A percentile compares a stretch with the other conserved stretches of the same genome.
These are phyloP conservation scores for Capillidium heterosporum DNA, from an alignment of 371 early-diverging fungal species.

Conservation along the genomic window DNA sequence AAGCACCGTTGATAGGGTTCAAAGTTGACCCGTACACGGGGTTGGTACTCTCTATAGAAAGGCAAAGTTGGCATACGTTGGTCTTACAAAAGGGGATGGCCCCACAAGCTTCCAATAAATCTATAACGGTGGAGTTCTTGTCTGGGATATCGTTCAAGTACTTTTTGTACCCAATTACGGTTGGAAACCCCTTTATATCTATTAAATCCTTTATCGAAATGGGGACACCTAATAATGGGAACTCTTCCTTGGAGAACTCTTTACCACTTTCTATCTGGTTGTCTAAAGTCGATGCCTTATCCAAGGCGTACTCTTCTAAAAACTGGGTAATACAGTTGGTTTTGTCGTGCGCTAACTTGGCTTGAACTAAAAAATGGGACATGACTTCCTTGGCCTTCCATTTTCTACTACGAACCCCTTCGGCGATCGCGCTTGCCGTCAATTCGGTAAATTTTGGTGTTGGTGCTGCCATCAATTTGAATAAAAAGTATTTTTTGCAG, in stretches of 20 bases:
- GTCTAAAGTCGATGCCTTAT: slow-evolving; percentile 1
- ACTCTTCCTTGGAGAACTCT: background rate
- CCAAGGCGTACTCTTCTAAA: slow-evolving; percentile 1
- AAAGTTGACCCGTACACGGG: slow-evolving; percentile 5
- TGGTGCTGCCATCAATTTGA: too few relatives aligned
- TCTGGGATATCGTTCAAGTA: background rate
- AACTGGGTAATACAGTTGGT: slow-evolving; percentile 7
- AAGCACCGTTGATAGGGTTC: slow-evolving; percentile 4
- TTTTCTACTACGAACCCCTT: background rate
- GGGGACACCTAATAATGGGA: slow-evolving; percentile 6
- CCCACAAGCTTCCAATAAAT: slow-evolving; percentile 1
- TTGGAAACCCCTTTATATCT: slow-evolving; percentile 4
- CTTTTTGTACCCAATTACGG: background rate
- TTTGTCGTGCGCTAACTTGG: background rate
- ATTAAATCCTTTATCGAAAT: slow-evolving; percentile 6
- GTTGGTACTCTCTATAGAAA: slow-evolving; percentile 1
- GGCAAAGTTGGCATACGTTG: slow-evolving; percentile 1
- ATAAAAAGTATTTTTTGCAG: too few relatives aligned
- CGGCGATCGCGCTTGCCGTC: background rate
- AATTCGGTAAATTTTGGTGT: too few relatives aligned
- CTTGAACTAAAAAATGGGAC: background rate
- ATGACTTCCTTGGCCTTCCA: background rate
- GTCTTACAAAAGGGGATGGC: slow-evolving; percentile 8
- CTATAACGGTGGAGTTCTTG: background rate
- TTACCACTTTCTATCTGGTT: background rate